Percentiles rank a stretch among this genome's conserved stretches.
phyloP scores from a whole-genome alignment of 1,284 basidiomycete genomes.

The Macrocybe sp. region DNA sequence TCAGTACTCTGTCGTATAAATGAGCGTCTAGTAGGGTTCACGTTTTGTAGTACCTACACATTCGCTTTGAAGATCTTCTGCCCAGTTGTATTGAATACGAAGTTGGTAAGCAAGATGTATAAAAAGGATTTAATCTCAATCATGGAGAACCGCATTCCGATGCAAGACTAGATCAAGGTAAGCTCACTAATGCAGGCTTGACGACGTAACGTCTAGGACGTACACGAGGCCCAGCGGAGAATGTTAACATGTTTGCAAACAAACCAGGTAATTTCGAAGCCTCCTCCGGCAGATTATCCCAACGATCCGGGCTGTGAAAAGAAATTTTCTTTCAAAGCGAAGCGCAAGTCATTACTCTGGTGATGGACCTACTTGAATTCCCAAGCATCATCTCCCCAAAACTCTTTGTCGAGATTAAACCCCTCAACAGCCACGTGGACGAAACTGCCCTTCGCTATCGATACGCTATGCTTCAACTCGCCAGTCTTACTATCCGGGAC shows the following conservation, averaged over 20 bases:
- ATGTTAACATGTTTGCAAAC: conserved; percentile 65
- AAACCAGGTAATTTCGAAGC: conserved; percentile 60
- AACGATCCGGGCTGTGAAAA: conserved; percentile 62
- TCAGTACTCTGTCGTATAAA: conserved; percentile 52
- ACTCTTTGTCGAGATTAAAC: conserved; percentile 66
- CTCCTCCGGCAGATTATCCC: conserved; percentile 67
- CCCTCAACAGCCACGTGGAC: conserved; percentile 75
- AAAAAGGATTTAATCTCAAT: conserved; percentile 78
- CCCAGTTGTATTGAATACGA: conserved; percentile 51
- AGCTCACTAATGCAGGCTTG: conserved; percentile 2
- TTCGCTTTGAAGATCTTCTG: conserved; percentile 62
- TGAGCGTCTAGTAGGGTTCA: neutral
- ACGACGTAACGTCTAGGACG: conserved; percentile 19
- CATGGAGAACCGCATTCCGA: conserved; percentile 72
- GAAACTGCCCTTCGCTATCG: conserved; percentile 60
- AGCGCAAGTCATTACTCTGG: conserved; percentile 5
- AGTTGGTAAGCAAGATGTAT: conserved; percentile 63
- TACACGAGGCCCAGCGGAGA: conserved; percentile 76
- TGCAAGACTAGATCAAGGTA: conserved; percentile 54
- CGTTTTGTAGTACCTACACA: conserved; percentile 45
- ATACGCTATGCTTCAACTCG: conserved; percentile 37
- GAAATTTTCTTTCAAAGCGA: conserved; percentile 1
- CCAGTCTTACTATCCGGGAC: conserved; percentile 50
- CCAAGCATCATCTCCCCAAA: conserved; percentile 78
- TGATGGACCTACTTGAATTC: conserved; percentile 57